phyloP scores from a whole-genome alignment of 345 rosid species.

The Mercurialis annua region DNA sequence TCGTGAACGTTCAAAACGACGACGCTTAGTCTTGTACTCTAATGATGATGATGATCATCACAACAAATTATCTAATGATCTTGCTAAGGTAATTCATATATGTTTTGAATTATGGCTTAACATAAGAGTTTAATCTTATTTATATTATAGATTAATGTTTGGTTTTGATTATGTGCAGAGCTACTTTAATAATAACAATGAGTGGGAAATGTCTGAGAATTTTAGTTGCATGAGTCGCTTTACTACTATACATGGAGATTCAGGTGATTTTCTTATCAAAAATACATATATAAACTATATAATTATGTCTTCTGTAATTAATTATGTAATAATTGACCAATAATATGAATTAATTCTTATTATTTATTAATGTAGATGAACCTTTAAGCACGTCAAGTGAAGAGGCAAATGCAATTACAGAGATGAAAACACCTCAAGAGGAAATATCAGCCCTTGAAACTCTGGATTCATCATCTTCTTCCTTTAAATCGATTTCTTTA shows the following conservation, averaged over 20 bases:
- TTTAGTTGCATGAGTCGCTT: slow-evolving; percentile 47
- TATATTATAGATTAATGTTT: background rate
- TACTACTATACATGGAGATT: slow-evolving; percentile 25
- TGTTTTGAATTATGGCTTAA: background rate
- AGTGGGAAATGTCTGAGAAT: slow-evolving; percentile 55
- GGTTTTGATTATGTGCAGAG: slow-evolving; percentile 36
- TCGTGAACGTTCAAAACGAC: slow-evolving; percentile 60
- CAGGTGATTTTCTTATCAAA: slow-evolving; percentile 34
- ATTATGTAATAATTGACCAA: too few species aligned
- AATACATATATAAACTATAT: too few species aligned
- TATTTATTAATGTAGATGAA: slow-evolving; percentile 32
- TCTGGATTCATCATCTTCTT: slow-evolving; percentile 38
- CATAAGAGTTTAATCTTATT: background rate
- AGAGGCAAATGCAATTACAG: slow-evolving; percentile 38
- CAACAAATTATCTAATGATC: slow-evolving; percentile 20
- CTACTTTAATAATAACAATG: slow-evolving; percentile 40
- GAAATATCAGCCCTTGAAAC: slow-evolving; percentile 26
- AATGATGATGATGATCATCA: slow-evolving; percentile 25
- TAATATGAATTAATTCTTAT: background rate
- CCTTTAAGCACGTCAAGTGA: slow-evolving; percentile 39
- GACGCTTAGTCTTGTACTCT: slow-evolving; percentile 42
- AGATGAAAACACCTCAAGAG: slow-evolving; percentile 46
- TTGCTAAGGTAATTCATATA: slow-evolving; percentile 21
- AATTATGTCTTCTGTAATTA: background rate
- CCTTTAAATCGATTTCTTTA: slow-evolving; percentile 32